Conservation (phyloP, 176 grass and related monocot species). For the Leersia perrieri region DNA sequence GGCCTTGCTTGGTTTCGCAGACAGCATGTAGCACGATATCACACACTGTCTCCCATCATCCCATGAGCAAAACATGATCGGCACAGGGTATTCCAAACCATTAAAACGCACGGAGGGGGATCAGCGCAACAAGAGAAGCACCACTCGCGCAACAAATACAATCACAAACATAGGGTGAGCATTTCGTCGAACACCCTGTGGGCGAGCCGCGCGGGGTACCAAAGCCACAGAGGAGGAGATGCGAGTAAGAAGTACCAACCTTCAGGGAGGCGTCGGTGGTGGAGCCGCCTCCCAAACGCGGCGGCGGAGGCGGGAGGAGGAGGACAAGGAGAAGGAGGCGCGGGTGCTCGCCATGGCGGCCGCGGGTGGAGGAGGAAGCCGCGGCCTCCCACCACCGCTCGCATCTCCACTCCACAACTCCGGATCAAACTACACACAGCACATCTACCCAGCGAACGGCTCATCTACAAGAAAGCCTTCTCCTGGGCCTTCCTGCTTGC, state of each 20-base stretch:
- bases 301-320: neutral
- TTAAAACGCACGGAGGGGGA: neutral
- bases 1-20: neutral
- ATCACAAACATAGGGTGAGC: neutral
- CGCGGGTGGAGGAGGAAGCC: constrained; percentile 26
- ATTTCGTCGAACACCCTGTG: constrained; percentile 15
- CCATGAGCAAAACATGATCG: neutral
- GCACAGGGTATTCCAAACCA: neutral
- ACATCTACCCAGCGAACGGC: rapidly evolving
- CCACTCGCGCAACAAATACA: neutral
- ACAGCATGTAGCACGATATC: neutral
- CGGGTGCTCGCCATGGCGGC: neutral
- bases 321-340: neutral
- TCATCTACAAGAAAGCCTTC: neutral
- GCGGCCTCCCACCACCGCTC: constrained; percentile 34
- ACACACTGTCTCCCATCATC: neutral
- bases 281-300: neutral
- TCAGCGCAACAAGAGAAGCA: neutral
- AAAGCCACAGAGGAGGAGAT: too few species aligned
- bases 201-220: neutral
- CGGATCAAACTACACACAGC: neutral
- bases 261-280: constrained; percentile 8
- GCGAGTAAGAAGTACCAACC: neutral
- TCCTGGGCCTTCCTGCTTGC: neutral
- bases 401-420: constrained; percentile 3